Evolutionary conservation across 352 stramenopile species (phyloP).

Genomic region (Phytophthora sp.): DNA sequence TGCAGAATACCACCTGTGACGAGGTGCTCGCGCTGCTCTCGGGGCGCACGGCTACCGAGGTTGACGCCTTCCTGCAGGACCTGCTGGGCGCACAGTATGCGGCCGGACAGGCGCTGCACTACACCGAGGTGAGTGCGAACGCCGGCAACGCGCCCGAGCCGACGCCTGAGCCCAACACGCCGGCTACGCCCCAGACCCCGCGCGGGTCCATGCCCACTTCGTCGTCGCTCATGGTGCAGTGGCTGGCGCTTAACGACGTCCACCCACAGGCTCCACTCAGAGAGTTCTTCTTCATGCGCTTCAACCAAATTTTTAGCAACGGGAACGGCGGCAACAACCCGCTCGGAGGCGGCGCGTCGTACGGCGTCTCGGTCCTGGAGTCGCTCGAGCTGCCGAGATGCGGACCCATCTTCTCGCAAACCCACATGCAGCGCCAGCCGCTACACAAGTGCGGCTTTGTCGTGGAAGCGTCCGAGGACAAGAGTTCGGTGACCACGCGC

Average conservation of each 20-base stretch:
- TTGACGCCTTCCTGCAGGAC: constrained; percentile 61
- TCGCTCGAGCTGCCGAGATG: constrained; percentile 67
- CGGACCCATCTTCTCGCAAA: constrained; percentile 51
- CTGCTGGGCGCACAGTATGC: constrained; percentile 63
- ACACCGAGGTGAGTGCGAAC: constrained; percentile 45
- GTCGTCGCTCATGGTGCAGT: constrained; percentile 64
- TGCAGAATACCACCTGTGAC: constrained; percentile 73
- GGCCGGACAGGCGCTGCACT: constrained; percentile 63
- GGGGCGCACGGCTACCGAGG: constrained; percentile 46
- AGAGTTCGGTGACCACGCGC: constrained; percentile 62
- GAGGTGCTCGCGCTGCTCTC: constrained; percentile 74
- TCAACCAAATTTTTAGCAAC: constrained; percentile 62
- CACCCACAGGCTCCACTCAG: constrained; percentile 58
- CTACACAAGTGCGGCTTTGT: constrained; percentile 79
- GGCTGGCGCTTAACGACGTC: constrained; percentile 73
- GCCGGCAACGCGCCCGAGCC: constrained; percentile 35
- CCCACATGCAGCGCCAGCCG: constrained; percentile 50
- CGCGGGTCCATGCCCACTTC: constrained; percentile 28
- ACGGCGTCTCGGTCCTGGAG: constrained; percentile 72
- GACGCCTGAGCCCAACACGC: constrained; percentile 27
- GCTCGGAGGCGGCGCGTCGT: constrained; percentile 43
- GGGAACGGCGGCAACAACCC: constrained; percentile 42
- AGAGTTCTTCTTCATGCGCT: constrained; percentile 86
- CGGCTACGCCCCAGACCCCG: constrained; percentile 31
- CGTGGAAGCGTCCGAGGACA: constrained; percentile 68